Base-by-base conservation (phyloP, 495 filamentous ascomycete genomes). In the Talaromyces proteolyticus region DNA sequence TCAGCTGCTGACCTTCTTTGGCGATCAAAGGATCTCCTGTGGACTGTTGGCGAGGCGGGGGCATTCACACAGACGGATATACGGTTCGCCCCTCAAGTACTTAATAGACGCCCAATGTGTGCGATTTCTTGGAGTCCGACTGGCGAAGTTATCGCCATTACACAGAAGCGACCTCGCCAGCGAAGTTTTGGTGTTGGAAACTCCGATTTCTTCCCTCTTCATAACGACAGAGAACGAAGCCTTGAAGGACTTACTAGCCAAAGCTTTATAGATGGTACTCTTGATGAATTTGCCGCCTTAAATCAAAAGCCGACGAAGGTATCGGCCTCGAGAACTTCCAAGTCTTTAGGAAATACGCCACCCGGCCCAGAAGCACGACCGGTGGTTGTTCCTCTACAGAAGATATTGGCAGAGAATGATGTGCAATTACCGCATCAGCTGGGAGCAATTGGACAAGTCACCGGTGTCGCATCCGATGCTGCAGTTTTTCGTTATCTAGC, bases 1-100 rank as follows among this genome's bases (percentile, higher is more conserved):
- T 74, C 85, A 18, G 84, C 90, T 8, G 82, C 80, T 37, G 87
- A 90, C 49, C 67, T 97, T 45, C 77, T 95, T 22, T 98, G 94
- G 94, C 89, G 85, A 60, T 87, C 89, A 38, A 85, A 91, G 58
- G 88, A 96, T 58, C 73, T 95, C 3, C 68, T 98, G 22, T 98
- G 93, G 92, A 91, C 88, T 16, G 91, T 88, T 37, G 90, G 90
- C 5, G 84, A 83, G 29, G 86, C 89, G 36, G 88, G 89, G 18
- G 73, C 80, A 4, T 95, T 98, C 58, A 82, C 83, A 17, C 93
- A 98, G 64, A 89, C 87, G 42, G 92, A 98, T 64, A 75, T 96
- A 29, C 81, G 87, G 19, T 93, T 86, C 69, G 81, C 87, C 6
- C 80, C 85, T 17, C 85, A 89, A 58, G 80, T 88, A n/a, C 78